Evolutionary conservation across 371 early-diverging fungal species (phyloP), one percentile per base, ranked within the genome.

Genomic region (Batkoa obscura): DNA sequence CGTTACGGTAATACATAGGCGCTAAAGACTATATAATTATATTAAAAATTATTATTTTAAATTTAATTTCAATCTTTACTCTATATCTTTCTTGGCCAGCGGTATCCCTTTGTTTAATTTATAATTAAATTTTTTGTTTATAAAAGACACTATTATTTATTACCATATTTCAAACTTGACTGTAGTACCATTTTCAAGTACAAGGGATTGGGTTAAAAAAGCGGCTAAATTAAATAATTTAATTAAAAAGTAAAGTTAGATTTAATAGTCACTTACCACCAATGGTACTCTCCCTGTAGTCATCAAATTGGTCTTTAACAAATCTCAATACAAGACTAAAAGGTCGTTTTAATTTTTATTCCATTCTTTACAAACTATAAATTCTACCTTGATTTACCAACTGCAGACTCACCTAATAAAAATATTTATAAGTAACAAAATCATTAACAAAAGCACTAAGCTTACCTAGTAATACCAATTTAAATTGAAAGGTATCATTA

Each of bases 1-100:
- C 96, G 66, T 91, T 92, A 55, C 98, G 77, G 68, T 98, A 98
- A 72, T 98, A 99, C 92, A 94, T 96, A 38, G 95, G 97, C 48
- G 99, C 99, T 64, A 99, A 83, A 62, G 86, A 85, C 83, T 84
- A 74, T 9, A 32, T 35, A 30, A 34, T 33, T 36, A 33, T 13
- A 10, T 10, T 17, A 35, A 41, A 46, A 35, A 23, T 23, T 23
- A 23, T 23, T 23, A 23, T 23, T 23, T 23, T 36, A 36, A 33
- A 17, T 37, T 12, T 36, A 56, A 1, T 15, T 35, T 42, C 31
- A 53, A 12, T 38, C 10, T 52, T 63, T 75, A 74, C 81, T 76
- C 86, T 88, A 71, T 90, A 94, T 59, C 94, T 76, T 68, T 94
- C 94, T 75, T 88, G 94, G 46, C 88, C 92, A 32, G 93, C 93